phyloP scores from a whole-genome alignment of 495 filamentous ascomycete species.

The Venustampulla echinocandica region DNA sequence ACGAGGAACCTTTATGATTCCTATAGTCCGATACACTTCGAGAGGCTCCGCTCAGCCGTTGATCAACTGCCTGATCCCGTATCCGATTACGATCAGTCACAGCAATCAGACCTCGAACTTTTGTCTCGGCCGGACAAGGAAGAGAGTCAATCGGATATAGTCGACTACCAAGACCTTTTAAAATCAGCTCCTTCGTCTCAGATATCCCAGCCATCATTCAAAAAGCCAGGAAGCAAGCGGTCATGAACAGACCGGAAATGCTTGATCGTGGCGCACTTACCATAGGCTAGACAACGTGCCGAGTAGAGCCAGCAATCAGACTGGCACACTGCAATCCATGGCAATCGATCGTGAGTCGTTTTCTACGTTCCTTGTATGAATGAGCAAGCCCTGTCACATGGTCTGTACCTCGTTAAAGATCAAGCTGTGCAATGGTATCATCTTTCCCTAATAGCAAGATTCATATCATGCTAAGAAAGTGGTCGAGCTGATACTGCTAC shows the following conservation, averaged over 20 bases:
- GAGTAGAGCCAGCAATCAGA: conserved; percentile 1
- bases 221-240: conserved; percentile 5
- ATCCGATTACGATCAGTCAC: conserved; percentile 3
- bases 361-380: neutral
- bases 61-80: conserved; percentile 26
- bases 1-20: conserved; percentile 34
- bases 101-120: conserved; percentile 1
- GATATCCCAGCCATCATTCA: conserved; percentile 8
- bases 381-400: no score
- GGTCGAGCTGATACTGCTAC: no score
- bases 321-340: neutral
- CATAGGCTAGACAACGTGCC: neutral
- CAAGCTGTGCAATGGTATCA: no score
- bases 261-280: conserved; percentile 1
- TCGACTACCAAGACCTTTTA: conserved; percentile 7
- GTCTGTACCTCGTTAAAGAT: no score
- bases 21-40: conserved; percentile 32
- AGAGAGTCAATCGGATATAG: conserved; percentile 6
- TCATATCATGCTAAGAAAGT: no score
- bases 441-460: no score
- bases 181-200: conserved; percentile 4
- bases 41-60: conserved; percentile 34
- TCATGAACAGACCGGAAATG: conserved; percentile 1
- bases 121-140: conserved; percentile 4
- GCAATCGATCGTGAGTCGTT: neutral